A percentile compares a stretch with the other conserved stretches of the same genome.
Evolutionary conservation across 2,329 filamentous ascomycete genomes (phyloP).

Genomic region (Xylaria sp.): DNA sequence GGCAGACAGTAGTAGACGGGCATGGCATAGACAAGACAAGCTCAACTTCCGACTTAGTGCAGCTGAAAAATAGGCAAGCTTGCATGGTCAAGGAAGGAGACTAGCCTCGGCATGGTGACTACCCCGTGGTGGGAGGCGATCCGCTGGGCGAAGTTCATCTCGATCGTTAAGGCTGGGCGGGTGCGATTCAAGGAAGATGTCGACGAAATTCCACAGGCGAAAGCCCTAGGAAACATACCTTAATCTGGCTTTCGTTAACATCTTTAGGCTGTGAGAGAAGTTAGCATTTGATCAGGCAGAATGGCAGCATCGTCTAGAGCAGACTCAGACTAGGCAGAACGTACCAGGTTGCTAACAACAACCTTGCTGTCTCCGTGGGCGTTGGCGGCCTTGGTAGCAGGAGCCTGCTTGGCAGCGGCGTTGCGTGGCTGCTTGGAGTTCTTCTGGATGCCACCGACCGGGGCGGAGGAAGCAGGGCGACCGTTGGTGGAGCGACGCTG

Average conservation of each 20-base stretch:
- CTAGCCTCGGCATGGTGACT: conserved; percentile 33
- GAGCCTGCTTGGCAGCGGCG: conserved; percentile 53
- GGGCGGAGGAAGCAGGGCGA: conserved; percentile 56
- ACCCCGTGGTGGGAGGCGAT: conserved; percentile 20
- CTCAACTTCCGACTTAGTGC: conserved; percentile 52
- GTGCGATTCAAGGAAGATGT: conserved; percentile 43
- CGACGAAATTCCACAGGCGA: conserved; percentile 67
- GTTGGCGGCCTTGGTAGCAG: conserved; percentile 55
- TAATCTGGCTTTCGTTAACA: conserved; percentile 95
- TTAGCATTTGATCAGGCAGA: conserved; percentile 19
- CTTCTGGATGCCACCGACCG: conserved; percentile 84
- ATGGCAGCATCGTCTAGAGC: not conserved
- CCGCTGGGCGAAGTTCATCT: conserved; percentile 26
- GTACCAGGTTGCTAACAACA: conserved; percentile 96
- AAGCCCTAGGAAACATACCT: conserved; percentile 98
- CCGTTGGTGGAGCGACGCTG: conserved; percentile 45
- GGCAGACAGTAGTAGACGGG: conserved; percentile 38
- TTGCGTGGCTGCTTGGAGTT: conserved; percentile 57
- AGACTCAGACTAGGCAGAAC: conserved; percentile 31
- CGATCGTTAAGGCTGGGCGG: conserved; percentile 30
- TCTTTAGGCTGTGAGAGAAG: conserved; percentile 69
- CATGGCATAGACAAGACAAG: conserved; percentile 49
- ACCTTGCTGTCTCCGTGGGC: conserved; percentile 81
- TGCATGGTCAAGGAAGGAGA: conserved; percentile 38
- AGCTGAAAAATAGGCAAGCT: conserved; percentile 14